Evolutionary conservation across 2,329 filamentous ascomycete genomes (phyloP), one percentile per base, ranked within the genome.

Genomic region (Trematosphaeria pertusa): DNA sequence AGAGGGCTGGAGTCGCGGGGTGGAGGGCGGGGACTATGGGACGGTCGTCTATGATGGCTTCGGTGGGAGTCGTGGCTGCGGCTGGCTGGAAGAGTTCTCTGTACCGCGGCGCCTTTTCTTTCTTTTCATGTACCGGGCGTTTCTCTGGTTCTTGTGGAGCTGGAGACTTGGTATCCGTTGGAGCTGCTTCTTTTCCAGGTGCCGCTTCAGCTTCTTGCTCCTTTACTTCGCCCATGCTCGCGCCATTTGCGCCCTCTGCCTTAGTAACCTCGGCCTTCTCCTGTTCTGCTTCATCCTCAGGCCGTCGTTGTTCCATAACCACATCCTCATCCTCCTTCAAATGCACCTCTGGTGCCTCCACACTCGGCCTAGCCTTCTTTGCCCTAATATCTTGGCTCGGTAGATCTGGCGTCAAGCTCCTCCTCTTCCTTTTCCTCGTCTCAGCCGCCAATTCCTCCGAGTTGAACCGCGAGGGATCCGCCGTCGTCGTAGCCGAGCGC

Each of bases 1-100:
- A 97, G 36, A 97, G 77, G 12, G 69, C 64, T 9, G 67, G 50
- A 5, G 69, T 78, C 36, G 71, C 69, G 1, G 73, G 61, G 46
- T 79, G 75, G 7, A 73, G 57, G 12, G 75, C 70, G 15, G 73
- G 67, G 4, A 65, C 52, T 20, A 69, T 62, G 21, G 61, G 59
- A 5, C 65, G 59, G 45, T 71, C 67, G 39, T 70, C 66, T 20
- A 47, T 52, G 12, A 60, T 41, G 5, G 57, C 46, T 7, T 64
- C 59, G 28, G 50, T 31, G 4, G 45, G 15, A 6, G 45, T 21
- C 18, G 58, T 33, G 7, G 48, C 30, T 15, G 46, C 42, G 9
- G 48, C 15, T n/a, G 65, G 54, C 20, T 61, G 50, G 31, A 71
- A 52, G 11, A 72, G 58, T 7, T 64, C 59, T 48, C 65, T 71